These are phyloP conservation scores for Pestalotiopsis sp. DNA, from an alignment of 2,329 filamentous ascomycete species.

Conservation along the genomic window DNA sequence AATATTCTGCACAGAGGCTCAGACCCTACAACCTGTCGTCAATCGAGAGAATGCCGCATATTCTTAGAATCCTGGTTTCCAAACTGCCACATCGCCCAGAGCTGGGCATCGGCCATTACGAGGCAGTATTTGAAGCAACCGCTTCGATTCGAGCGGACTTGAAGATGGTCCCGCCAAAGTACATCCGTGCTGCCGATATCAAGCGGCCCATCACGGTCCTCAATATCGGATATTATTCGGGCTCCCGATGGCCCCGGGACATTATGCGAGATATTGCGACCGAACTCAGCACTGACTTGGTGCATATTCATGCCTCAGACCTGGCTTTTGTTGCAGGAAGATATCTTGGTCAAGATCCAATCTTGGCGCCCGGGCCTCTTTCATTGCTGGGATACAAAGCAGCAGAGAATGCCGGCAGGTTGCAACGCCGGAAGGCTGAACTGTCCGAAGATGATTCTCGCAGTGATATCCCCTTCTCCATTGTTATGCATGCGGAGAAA, in stretches of 20 bases:
- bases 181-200: slow-evolving; percentile 23
- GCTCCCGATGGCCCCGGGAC: slow-evolving; percentile 22
- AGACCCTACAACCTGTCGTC: background rate
- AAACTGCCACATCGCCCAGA: slow-evolving; percentile 11
- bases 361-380: slow-evolving; percentile 45
- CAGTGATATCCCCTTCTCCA: slow-evolving; percentile 15
- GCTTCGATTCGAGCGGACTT: slow-evolving; percentile 28
- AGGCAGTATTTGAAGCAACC: slow-evolving; percentile 24
- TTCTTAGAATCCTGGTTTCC: slow-evolving; percentile 2
- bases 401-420: slow-evolving; percentile 55
- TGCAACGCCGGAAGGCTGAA: slow-evolving; percentile 11
- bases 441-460: background rate
- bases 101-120: slow-evolving; percentile 20
- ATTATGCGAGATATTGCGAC: slow-evolving; percentile 61
- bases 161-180: slow-evolving; percentile 24
- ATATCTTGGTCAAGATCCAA: slow-evolving; percentile 67
- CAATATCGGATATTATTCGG: slow-evolving; percentile 26
- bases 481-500: slow-evolving; percentile 21
- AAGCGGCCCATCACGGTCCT: slow-evolving; percentile 31
- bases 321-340: slow-evolving; percentile 70
- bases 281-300: slow-evolving; percentile 65
- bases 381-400: slow-evolving; percentile 60
- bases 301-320: slow-evolving; percentile 70
- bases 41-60: background rate
- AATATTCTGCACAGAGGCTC: background rate